These are phyloP conservation scores for Schwanniomyces vanrijiae DNA, from an alignment of 805 yeast genomes.

Conservation along the genomic window DNA sequence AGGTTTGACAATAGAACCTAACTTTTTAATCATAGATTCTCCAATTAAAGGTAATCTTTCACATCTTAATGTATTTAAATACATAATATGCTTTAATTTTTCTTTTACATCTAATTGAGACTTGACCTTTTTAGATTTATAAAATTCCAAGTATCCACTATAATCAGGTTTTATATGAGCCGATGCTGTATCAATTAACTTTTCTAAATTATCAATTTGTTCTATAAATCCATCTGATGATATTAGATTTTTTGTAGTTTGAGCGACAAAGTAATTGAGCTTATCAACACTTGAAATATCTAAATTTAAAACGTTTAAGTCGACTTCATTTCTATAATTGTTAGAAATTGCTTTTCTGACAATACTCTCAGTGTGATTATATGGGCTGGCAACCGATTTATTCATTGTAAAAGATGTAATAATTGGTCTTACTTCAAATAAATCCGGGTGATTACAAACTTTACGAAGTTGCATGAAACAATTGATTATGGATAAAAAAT, in stretches of 20 bases:
- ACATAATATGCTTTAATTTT: conserved; percentile 53
- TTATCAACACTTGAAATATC: conserved; percentile 49
- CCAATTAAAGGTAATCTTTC: conserved; percentile 69
- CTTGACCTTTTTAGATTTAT: conserved; percentile 52
- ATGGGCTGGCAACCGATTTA: conserved; percentile 57
- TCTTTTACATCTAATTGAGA: conserved; percentile 55
- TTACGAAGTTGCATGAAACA: conserved; percentile 97
- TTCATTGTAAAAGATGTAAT: conserved; percentile 84
- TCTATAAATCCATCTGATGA: conserved; percentile 47
- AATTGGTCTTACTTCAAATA: conserved; percentile 94
- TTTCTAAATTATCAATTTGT: conserved; percentile 44
- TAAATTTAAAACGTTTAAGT: conserved; percentile 62
- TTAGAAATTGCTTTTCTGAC: conserved; percentile 23
- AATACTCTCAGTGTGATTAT: conserved; percentile 38
- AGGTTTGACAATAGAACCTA: conserved; percentile 21
- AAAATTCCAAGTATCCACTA: conserved; percentile 54
- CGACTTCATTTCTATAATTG: conserved; percentile 24
- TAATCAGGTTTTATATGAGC: conserved; percentile 22
- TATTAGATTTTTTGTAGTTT: conserved; percentile 43
- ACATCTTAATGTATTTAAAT: conserved; percentile 67
- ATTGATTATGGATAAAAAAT: conserved; percentile 90
- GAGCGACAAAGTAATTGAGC: conserved; percentile 46
- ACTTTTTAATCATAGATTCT: conserved; percentile 46
- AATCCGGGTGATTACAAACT: conserved; percentile 94
- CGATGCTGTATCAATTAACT: conserved; percentile 22